Base-by-base conservation (phyloP, 352 stramenopile species). In the Globisporangium heterothallicum region DNA sequence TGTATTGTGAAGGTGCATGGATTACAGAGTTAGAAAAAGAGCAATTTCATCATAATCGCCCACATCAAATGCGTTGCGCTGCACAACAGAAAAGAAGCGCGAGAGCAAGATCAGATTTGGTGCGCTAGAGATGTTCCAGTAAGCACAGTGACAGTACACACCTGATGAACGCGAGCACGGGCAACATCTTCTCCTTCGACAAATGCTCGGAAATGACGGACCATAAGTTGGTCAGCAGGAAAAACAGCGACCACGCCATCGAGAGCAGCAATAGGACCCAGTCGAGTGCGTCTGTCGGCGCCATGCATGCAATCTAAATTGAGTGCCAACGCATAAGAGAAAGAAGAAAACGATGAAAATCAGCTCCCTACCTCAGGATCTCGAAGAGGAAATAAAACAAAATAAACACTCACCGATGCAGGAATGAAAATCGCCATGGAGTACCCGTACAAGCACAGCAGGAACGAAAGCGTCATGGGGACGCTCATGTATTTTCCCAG, bases 181-280 rank as follows among this genome's bases (percentile, higher is more conserved):
- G 82, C 14, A 94, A 61, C 77, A 92, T 89, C 53, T 94, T 94
- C 48, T 94, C 84, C 56, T 94, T 92, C 27, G 81, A 81, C 45
- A 90, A 47, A 50, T 90, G 79, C 45, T 92, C 79, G 16, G 75
- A 72, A 32, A 92, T 88, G 36, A 85, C 63, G 47, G 67, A 56
- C 75, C 78, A 91, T 22, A 94, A 52, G 63, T 92, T 94, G 50
- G 58, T 84, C 18, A 94, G 42, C 36, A 94, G 55, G 49, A 94
- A 94, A 49, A 74, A 89, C 21, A 92, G 72, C 45, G 84, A 94
- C 81, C 81, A 92, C 18, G 79, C 69, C 84, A 94, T 94, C 5
- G 77, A 63, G 21, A 92, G 49, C 19, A 94, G 64, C 53, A 92
- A 65, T 34, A 80, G 73, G 35, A 94, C 72, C 84, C 84, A 94